These are phyloP conservation scores for Fraxinus cuspidata DNA, from an alignment of 257 asterid genomes.

Conservation along the genomic window DNA sequence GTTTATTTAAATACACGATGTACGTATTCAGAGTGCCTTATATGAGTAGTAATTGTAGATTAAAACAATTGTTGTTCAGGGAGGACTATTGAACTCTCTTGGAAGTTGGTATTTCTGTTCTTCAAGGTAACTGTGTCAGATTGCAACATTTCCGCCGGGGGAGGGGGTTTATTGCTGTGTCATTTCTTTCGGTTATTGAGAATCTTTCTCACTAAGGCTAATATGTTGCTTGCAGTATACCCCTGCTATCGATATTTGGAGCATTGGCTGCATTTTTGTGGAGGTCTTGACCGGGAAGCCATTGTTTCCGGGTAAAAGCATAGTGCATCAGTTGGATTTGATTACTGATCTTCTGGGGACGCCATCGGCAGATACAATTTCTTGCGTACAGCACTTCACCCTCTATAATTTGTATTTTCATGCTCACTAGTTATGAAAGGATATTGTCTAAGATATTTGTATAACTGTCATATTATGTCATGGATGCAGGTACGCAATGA, in stretches of 20 bases:
- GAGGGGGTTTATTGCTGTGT: not conserved
- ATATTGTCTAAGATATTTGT: not conserved
- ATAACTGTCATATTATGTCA: not conserved
- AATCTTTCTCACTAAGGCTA: not conserved
- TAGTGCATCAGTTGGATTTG: conserved; percentile 11
- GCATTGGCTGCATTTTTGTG: conserved; percentile 29
- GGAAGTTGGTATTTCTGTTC: conserved; percentile 55
- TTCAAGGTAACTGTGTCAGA: conserved; percentile 51
- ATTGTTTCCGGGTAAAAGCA: conserved; percentile 3
- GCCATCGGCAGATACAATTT: not conserved
- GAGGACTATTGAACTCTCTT: conserved; percentile 55
- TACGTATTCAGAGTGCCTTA: conserved; percentile 26
- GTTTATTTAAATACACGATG: not conserved
- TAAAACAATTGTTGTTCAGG: conserved; percentile 53
- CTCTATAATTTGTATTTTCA: not conserved
- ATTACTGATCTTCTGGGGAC: not conserved
- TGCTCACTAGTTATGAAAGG: not conserved
- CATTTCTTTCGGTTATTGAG: not conserved
- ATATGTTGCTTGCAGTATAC: conserved; percentile 24
- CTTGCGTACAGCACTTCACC: not conserved
- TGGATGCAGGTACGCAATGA: conserved; percentile 24
- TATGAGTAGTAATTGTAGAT: conserved; percentile 43
- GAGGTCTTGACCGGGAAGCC: conserved; percentile 19
- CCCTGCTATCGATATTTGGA: conserved; percentile 30
- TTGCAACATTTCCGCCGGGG: not conserved